Percentiles rank a stretch among this genome's conserved stretches.
These are phyloP conservation scores for Boletus vermiculosoides DNA, from an alignment of 768 basidiomycete genomes.

Conservation along the genomic window DNA sequence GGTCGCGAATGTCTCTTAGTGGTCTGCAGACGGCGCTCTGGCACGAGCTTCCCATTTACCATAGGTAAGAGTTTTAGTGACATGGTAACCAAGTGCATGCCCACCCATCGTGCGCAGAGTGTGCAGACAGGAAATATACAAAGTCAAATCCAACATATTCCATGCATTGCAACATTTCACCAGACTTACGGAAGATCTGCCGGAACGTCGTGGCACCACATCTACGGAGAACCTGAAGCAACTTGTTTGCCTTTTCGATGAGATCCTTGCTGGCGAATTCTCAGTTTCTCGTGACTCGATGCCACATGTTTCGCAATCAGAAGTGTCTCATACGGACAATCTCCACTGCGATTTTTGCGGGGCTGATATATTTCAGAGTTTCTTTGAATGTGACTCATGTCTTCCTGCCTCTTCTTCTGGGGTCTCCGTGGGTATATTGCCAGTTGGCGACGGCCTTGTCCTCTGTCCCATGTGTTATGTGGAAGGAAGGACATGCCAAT, in stretches of 20 bases:
- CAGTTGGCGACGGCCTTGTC: conserved; percentile 44
- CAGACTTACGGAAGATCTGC: conserved; percentile 6
- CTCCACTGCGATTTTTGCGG: conserved; percentile 77
- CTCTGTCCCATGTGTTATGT: conserved; percentile 73
- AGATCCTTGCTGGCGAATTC: conserved; percentile 45
- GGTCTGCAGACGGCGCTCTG: conserved; percentile 60
- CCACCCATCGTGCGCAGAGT: conserved; percentile 46
- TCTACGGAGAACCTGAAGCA: conserved; percentile 27
- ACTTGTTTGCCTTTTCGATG: conserved; percentile 49
- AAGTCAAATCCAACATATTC: conserved; percentile 65
- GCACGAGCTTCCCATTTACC: conserved; percentile 78
- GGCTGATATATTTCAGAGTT: conserved; percentile 78
- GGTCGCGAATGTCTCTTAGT: conserved; percentile 79
- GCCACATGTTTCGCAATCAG: conserved; percentile 31
- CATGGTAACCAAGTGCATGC: background rate
- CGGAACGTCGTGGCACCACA: background rate
- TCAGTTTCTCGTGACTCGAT: conserved; percentile 37
- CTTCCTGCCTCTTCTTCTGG: conserved; percentile 21
- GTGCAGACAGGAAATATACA: conserved; percentile 77
- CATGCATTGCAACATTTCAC: conserved; percentile 46
- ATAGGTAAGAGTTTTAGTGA: conserved; percentile 47
- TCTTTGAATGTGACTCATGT: conserved; percentile 67
- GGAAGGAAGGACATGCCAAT: conserved; percentile 74
- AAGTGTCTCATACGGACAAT: conserved; percentile 21
- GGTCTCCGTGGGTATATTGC: conserved; percentile 13